Evolutionary conservation across 768 basidiomycete species (phyloP), one percentile per base, ranked within the genome.

Genomic region (Lentinula boryana): DNA sequence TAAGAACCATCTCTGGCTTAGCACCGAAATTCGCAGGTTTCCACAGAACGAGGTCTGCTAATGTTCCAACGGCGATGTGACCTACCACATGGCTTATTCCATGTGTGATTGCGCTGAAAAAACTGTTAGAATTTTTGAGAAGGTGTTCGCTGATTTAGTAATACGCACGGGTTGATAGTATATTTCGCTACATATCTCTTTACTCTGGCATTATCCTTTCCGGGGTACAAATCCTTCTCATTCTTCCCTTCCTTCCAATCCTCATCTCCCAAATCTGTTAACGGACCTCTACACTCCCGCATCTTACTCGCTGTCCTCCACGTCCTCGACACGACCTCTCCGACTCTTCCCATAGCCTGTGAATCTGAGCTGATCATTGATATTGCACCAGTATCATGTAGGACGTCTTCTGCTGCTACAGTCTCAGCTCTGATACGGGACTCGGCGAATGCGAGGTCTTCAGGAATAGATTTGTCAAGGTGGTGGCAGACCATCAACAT

Each of bases 401-500:
- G 76, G 16, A 98, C 89, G 69, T 99, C 97, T 72, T 99, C 97
- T 1, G 97, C 97, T 0, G 97, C 97, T 48, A 98, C 89, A 0
- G 97, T 99, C 76, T 98, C 96, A 0, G 86, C 93, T 38, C 97
- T 85, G 67, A 99, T 98, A 38, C 97, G 90, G 7, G 96, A 98
- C 64, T 98, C 95, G 3, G 97, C 96, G 67, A 99, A 99, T 1
- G 90, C 85, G 44, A 98, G 80, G 66, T 99, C 97, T 75, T 99
- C 97, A 1, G 89, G 84, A 65, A 96, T 93, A n/a, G 80, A 83
- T 65, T 79, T 85, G 75, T 97, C 93, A 60, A 99, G 84, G 72
- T 99, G 96, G 71, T 99, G 96, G 72, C 95, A 97, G n/a, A 98
- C 95, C 94, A 98, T 98, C 23, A 98, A 80, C 97, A 98, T 99